phyloP scores from a whole-genome alignment of 768 basidiomycete genomes.

The Mycena galericulata region DNA sequence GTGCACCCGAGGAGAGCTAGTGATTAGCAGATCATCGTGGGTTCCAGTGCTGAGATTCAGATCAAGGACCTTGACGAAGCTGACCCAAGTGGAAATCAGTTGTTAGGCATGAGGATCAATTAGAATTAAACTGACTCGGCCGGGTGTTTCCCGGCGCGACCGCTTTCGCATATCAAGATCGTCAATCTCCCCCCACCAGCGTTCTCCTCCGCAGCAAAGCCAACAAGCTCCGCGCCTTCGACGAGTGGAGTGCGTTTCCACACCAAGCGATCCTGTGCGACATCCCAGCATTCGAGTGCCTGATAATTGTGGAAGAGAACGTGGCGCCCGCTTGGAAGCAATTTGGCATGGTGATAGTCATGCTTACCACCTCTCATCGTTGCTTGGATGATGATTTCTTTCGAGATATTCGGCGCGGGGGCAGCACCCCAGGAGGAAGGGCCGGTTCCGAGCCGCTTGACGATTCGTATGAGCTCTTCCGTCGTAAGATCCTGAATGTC shows the following conservation, averaged over 20 bases:
- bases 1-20: no score
- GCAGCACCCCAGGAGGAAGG: conserved; percentile 1
- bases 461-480: not conserved
- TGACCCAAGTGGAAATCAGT: no score
- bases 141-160: no score
- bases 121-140: no score
- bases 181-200: not conserved
- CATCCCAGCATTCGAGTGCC: no score
- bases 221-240: not conserved
- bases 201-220: conserved; percentile 24
- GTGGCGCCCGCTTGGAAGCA: conserved; percentile 11
- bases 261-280: no score
- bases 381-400: not conserved
- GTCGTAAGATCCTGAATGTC: not conserved
- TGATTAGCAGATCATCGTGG: no score
- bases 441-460: not conserved
- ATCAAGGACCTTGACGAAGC: no score
- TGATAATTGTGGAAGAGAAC: conserved; percentile 20
- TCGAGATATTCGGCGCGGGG: not conserved
- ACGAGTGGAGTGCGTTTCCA: no score
- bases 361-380: not conserved
- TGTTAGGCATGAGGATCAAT: no score
- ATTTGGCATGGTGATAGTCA: conserved; percentile 1
- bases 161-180: conserved; percentile 10
- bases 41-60: no score